These are phyloP conservation scores for Alisma plantagoaquatica DNA, from an alignment of 106 monocot species.

Conservation along the genomic window DNA sequence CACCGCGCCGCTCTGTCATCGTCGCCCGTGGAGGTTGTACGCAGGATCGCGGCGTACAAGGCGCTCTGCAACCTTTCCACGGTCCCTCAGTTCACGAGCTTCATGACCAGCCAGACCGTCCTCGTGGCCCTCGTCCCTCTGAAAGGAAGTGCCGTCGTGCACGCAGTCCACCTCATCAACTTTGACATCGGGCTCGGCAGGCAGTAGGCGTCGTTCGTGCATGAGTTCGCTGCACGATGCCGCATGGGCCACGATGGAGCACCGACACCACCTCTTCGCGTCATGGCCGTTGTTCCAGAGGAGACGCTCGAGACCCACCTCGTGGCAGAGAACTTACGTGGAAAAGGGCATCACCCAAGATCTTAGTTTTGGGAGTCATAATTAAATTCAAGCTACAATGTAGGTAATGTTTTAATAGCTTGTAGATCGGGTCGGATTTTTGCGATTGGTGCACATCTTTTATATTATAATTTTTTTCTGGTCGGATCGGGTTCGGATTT, in stretches of 20 bases:
- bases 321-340: constrained; percentile 65
- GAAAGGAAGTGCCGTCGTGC: constrained; percentile 5
- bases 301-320: constrained; percentile 48
- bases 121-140: constrained; percentile 27
- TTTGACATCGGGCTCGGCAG: constrained; percentile 88
- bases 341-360: too few relatives aligned
- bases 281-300: constrained; percentile 62
- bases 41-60: constrained; percentile 45
- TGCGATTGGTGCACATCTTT: too few relatives aligned
- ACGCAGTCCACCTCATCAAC: constrained; percentile 66
- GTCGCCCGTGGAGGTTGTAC: constrained; percentile 39
- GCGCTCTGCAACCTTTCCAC: constrained; percentile 55
- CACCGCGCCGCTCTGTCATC: constrained; percentile 8
- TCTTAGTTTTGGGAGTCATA: not conserved
- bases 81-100: constrained; percentile 58
- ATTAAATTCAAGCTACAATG: too few relatives aligned
- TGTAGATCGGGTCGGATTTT: too few relatives aligned
- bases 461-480: too few relatives aligned
- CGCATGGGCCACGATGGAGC: constrained; percentile 7
- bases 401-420: too few relatives aligned
- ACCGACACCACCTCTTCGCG: constrained; percentile 33
- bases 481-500: too few relatives aligned
- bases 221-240: constrained; percentile 56
- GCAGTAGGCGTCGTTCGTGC: constrained; percentile 93
- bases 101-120: constrained; percentile 77